Base-by-base conservation (phyloP, 768 basidiomycete genomes). In the Rickenella mellea region DNA sequence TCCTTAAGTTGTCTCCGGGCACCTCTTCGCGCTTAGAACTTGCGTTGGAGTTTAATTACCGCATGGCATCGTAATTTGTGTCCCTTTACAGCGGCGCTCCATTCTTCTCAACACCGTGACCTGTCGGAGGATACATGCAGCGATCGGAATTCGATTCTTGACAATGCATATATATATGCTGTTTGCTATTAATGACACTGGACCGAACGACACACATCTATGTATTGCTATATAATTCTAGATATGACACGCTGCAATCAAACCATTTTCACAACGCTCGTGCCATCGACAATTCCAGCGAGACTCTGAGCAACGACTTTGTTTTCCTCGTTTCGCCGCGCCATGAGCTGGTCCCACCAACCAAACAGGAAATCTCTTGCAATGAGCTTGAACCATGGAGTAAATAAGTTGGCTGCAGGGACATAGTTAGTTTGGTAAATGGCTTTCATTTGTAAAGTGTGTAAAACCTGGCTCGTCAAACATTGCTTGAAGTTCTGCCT, bases 301-400 rank as follows among this genome's bases (percentile, higher is more conserved):
- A 85, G 66, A 49, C 69, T 78, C 54, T 78, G 74, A 1, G 83
- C 83, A n/a, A 53, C 35, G 8, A 89, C 68, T 19, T 70, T 66
- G 6, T 83, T 85, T 14, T 76, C 54, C 10, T 46, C 49, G 46
- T 68, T 67, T 56, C 68, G 76, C 27, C 85, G 78, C 41, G 65
- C 66, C 48, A 83, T 55, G 31, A 99, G 77, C 47, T 85, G 82
- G 55, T 96, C 91, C 96, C 96, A 99, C 96, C 96, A 99, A 19
- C 87, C 89, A 57, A 93, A 98, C 31, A 99, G 71, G 63, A 94
- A 94, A 59, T 97, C 91, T 3, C 92, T 78, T 2, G 91, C 92
- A 55, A 99, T 98, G 22, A 98, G 79, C 61, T 92, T 89, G 78
- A 99, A 99, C 96, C 96, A 99, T 0, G 96, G 96, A 6, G 96